Conservation (phyloP, 306 rosid genomes). For the Cicer cuneatum region DNA sequence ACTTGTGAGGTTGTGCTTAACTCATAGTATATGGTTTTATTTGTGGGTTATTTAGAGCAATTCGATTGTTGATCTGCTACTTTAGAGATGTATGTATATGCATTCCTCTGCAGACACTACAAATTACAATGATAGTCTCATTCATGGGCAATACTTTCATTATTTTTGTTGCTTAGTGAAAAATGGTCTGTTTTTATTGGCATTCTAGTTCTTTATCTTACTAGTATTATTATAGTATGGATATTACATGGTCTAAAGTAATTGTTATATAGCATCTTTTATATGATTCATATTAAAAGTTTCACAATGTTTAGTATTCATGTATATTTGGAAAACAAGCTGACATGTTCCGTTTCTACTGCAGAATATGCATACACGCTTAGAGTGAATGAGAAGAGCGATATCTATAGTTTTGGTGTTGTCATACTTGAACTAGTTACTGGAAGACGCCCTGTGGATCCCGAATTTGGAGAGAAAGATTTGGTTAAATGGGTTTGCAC, state of each 20-base stretch:
- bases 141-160: slow-evolving; percentile 26
- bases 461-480: slow-evolving; percentile 92
- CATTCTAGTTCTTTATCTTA: slow-evolving; percentile 1
- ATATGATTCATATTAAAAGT: neutral
- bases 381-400: slow-evolving; percentile 93
- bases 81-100: neutral
- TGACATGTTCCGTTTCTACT: slow-evolving; percentile 34
- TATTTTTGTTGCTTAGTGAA: slow-evolving; percentile 35
- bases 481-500: slow-evolving; percentile 96
- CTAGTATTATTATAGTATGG: neutral
- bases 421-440: slow-evolving; percentile 86
- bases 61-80: slow-evolving; percentile 23
- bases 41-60: slow-evolving; percentile 24
- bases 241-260: slow-evolving; percentile 14
- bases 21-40: neutral
- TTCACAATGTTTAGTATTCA: neutral
- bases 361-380: slow-evolving; percentile 97
- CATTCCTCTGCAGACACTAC: slow-evolving; percentile 11
- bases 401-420: slow-evolving; percentile 94
- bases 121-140: slow-evolving; percentile 8
- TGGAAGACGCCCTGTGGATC: slow-evolving; percentile 79
- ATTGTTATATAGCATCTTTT: slow-evolving; percentile 24
- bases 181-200: slow-evolving; percentile 10
- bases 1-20: slow-evolving; percentile 27
- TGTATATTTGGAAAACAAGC: slow-evolving; percentile 14